Evolutionary conservation across 345 rosid genomes (phyloP), one percentile per base, ranked within the genome.

Genomic region (Capsella bursapastoris): DNA sequence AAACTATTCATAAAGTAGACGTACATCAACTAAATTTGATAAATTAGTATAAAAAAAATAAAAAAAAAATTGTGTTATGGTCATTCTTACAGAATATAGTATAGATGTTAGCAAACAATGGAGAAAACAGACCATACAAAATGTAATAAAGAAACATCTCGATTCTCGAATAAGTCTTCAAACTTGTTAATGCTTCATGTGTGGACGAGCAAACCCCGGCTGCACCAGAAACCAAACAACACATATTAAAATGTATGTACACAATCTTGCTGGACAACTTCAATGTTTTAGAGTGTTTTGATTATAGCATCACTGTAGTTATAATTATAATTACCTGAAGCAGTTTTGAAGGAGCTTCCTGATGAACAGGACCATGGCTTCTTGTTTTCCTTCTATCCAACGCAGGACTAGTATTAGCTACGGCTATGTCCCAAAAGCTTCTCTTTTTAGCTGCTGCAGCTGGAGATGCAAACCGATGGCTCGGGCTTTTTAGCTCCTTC

Each of bases 181-280:
- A 51, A 57, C 41, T 64, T 43, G 31, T 71, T 45, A 65, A 76
- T 72, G 68, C 83, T 78, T 83, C 70, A 60, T 45, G 34, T 62
- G 64, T n/a, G 86, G 90, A 51, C 95, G 93, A 77, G 97, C 83
- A 67, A 92, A 89, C 56, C 98, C 98, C 4, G 97, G 98, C 98
- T 93, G 91, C 69, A 75, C 55, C 57, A 60, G 77, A 78, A 64
- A 77, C 63, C 61, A 85, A 78, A 70, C 72, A 25, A 63, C 11
- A 67, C 62, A 74, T 58, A 3, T 22, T 22, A 22, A 22, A 58
- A 52, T 66, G 25, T 14, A 22, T 61, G 59, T 25, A 34, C 25
- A 58, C 47, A 25, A 9, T 32, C 34, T 37, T 45, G 22, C 31
- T 41, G 35, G 48, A 18, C 8, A 48, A 53, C 27, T 34, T 49